Conservation (phyloP, 306 rosid species). For the Vicia villosa region DNA sequence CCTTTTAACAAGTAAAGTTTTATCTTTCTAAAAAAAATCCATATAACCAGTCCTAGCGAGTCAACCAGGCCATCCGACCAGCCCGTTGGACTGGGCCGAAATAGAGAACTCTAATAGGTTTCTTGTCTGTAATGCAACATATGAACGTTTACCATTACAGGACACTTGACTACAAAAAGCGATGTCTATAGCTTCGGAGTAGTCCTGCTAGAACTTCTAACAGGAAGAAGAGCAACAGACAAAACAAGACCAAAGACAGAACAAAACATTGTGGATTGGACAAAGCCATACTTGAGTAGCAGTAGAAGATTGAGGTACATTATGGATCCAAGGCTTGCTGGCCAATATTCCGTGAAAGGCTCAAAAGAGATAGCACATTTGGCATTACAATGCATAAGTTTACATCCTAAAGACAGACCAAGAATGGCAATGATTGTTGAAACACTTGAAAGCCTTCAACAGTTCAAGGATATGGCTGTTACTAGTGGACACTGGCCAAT, state of each 20-base stretch:
- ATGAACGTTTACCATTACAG: constrained; percentile 42
- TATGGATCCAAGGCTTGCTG: constrained; percentile 80
- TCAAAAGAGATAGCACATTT: constrained; percentile 73
- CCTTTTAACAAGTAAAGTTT: background rate
- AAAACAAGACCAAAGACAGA: constrained; percentile 73
- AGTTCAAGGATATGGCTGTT: constrained; percentile 88
- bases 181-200: constrained; percentile 90
- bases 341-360: constrained; percentile 92
- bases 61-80: background rate
- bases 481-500: constrained; percentile 84
- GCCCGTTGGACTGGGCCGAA: too few species aligned
- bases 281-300: constrained; percentile 72
- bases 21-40: too few species aligned
- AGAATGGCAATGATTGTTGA: constrained; percentile 76
- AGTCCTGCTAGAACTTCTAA: constrained; percentile 78
- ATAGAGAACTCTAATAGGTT: background rate
- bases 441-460: constrained; percentile 69
- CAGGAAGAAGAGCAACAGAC: constrained; percentile 87
- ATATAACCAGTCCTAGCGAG: background rate
- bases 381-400: constrained; percentile 68
- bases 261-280: constrained; percentile 91
- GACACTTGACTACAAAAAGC: constrained; percentile 89
- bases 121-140: background rate
- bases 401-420: constrained; percentile 90
- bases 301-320: constrained; percentile 62